Base-by-base conservation (phyloP, 257 asterid species). In the Solanum medicagineum region DNA sequence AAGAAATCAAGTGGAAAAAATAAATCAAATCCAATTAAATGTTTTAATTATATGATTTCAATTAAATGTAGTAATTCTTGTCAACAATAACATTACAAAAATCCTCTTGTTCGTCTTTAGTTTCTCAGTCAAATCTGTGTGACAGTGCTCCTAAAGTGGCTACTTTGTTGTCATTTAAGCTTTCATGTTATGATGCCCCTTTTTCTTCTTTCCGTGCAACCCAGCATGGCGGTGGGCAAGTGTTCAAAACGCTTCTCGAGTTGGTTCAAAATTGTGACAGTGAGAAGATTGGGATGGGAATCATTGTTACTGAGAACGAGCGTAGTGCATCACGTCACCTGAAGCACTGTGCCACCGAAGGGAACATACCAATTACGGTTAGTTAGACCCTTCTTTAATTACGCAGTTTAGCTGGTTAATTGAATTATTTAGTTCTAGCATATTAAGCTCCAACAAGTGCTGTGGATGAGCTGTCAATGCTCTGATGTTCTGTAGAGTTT, bases 141-240 rank as follows among this genome's bases (percentile, higher is more conserved):
- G 51, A 77, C 62, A 26, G 59, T 53, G 85, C 57, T 62, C 12
- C 45, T 55, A 63, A 20, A 71, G 8, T 60, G 47, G 84, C 53
- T 83, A 29, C 6, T 24, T 62, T 44, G 29, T 81, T 14, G n/a
- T 60, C 83, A 77, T 53, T 49, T 80, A 44, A 75, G 16, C 62
- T 49, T 71, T 86, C 88, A 66, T 65, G 73, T 36, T 56, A 57
- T 85, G 70, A 70, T 70, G 81, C 80, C 84, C 85, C 82, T 74
- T 73, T n/a, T 85, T 75, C 62, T 66, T 65, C 80, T 54, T 81
- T 85, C 54, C 84, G 81, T 86, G 69, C 77, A 68, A 49, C 87
- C 75, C 91, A 94, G 97, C 96, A 92, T 87, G 97, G 97, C 56
- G 98, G 97, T 55, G 97, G 94, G 44, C 93, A 90, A 87, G 94